Evolutionary conservation across 192 early-diverging fungal genomes (phyloP), one percentile per base, ranked within the genome.

Genomic region (Coemansia sp.): DNA sequence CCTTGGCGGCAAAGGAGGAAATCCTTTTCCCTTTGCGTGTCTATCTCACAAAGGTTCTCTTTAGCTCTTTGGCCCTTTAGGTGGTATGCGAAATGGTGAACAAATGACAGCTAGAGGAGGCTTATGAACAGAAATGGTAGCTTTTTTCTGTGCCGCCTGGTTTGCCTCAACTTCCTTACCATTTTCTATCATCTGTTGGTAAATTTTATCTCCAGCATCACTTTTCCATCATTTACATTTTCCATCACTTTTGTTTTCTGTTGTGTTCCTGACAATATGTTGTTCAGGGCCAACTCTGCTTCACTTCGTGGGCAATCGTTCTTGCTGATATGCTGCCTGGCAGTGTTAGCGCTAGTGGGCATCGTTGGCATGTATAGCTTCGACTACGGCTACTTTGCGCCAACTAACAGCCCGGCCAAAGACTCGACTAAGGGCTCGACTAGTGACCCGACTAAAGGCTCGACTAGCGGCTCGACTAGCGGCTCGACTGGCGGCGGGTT

Each of bases 331-430:
- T 9, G 13, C 13, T 11, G 23, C 4, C 26, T 55, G 26, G 26
- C 26, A 13, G 13, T 55, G 14, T 4, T 55, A 13, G 28, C 28
- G 13, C 1, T 55, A 10, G 52, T 55, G 13, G 52, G 26, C 28
- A 55, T 55, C 13, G 13, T 32, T 55, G 11, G 52, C 52, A 55
- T 55, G 52, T 55, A 55, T 30, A 55, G 52, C 52, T 30, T 30
- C 26, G 52, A 55, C 26, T 28, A 55, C 23, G 26, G 3, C 11
- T 23, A 26, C 52, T 30, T 28, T 55, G n/a, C 21, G 23, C 9
- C 52, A 10, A n/a, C 23, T 5, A 30, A 13, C 11, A 26, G 26
- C 1, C 26, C 26, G 26, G 26, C 1, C 26, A 26, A 26, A 26
- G 26, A 26, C 26, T 26, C 26, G 26, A 26, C 26, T 26, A 26